Percentiles rank a stretch among this genome's conserved stretches.
Evolutionary conservation across 768 basidiomycete species (phyloP).

Genomic region (Agaricus blazei): DNA sequence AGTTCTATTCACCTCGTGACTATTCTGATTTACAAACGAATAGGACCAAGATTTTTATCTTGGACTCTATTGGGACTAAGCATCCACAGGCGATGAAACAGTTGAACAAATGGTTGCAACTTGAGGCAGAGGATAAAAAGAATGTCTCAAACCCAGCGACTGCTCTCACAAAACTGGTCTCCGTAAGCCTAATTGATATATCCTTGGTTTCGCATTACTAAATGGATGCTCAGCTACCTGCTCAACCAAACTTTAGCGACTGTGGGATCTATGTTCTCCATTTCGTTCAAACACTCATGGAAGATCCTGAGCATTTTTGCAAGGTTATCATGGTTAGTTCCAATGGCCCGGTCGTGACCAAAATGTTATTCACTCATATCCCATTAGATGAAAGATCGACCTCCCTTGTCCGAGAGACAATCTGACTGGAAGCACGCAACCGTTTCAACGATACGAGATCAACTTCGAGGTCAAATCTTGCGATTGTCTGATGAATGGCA

Average conservation of each 20-base stretch:
- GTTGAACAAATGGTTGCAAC: conserved; percentile 61
- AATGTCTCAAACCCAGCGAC: conserved; percentile 29
- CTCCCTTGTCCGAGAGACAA: conserved; percentile 31
- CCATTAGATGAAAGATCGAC: conserved; percentile 24
- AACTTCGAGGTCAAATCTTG: conserved; percentile 35
- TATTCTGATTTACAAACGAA: background rate
- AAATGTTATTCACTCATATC: background rate
- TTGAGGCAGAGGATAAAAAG: conserved; percentile 77
- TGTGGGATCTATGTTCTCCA: conserved; percentile 93
- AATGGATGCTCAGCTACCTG: conserved; percentile 62
- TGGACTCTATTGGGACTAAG: conserved; percentile 82
- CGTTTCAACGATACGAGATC: conserved; percentile 42
- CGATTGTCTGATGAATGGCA: conserved; percentile 53
- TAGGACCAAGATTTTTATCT: conserved; percentile 79
- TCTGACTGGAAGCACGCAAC: conserved; percentile 47
- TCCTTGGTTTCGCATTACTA: background rate
- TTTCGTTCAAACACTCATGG: conserved; percentile 75
- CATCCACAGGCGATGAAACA: conserved; percentile 62
- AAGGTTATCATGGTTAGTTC: conserved; percentile 41
- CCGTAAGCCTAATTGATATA: conserved; percentile 31
- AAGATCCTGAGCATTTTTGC: conserved; percentile 47
- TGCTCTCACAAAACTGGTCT: conserved; percentile 44
- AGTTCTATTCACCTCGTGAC: too few relatives aligned
- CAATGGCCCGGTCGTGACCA: background rate
- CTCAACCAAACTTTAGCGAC: conserved; percentile 85